Percentiles rank a stretch among this genome's conserved stretches.
phyloP scores from a whole-genome alignment of 768 basidiomycete genomes.

The Phlebiopsis gigantea region DNA sequence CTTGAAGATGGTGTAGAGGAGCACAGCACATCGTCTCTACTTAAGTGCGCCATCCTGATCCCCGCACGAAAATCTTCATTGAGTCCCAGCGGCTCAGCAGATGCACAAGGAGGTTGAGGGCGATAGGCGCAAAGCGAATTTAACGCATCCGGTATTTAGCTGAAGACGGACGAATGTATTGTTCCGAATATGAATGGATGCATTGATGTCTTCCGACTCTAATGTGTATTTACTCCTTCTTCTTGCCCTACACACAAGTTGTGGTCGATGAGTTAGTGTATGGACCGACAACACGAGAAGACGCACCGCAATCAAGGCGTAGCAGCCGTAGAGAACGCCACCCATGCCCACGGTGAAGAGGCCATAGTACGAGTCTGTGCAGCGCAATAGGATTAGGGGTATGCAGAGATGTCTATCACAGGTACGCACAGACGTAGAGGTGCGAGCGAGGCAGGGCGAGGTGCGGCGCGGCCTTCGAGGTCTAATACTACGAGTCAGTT shows the following conservation, averaged over 20 bases:
- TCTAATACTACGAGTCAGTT: slow-evolving; percentile 16
- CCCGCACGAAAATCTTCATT: too few relatives aligned
- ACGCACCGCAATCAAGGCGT: slow-evolving; percentile 37
- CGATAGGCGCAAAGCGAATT: too few relatives aligned
- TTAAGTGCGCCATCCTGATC: too few relatives aligned
- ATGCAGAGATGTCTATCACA: too few relatives aligned
- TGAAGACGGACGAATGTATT: neutral
- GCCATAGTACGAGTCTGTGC: slow-evolving; percentile 53
- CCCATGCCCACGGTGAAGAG: slow-evolving; percentile 50
- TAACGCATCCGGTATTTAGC: too few relatives aligned
- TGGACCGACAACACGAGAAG: neutral
- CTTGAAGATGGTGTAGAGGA: neutral
- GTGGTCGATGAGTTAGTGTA: neutral
- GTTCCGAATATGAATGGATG: neutral
- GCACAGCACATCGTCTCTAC: too few relatives aligned
- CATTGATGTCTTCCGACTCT: slow-evolving; percentile 3
- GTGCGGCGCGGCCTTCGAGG: slow-evolving; percentile 48
- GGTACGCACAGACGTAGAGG: slow-evolving; percentile 56
- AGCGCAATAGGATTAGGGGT: too few relatives aligned
- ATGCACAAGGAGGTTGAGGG: too few relatives aligned
- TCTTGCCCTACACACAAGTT: slow-evolving; percentile 21
- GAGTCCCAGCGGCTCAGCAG: too few relatives aligned
- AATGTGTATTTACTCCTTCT: slow-evolving; percentile 15
- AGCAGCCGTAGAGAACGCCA: slow-evolving; percentile 46
- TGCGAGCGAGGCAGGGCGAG: slow-evolving; percentile 55